phyloP scores from a whole-genome alignment of 2,329 filamentous ascomycete genomes.

The Xylogone sp. region DNA sequence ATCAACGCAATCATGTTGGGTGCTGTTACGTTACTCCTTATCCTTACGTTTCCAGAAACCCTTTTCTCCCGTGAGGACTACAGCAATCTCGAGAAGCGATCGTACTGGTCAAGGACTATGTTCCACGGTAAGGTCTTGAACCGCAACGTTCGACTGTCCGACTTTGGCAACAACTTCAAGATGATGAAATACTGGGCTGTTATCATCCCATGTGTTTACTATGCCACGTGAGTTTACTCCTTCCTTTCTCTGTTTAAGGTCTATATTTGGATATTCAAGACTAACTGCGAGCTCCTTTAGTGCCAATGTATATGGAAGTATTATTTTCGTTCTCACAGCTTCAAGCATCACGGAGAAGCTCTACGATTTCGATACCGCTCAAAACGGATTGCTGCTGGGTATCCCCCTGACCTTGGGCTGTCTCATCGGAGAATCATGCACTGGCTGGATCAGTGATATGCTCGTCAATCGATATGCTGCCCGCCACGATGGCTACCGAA shows the following conservation, averaged over 20 bases:
- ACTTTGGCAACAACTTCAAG: slow-evolving; percentile 5
- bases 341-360: slow-evolving; percentile 15
- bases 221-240: slow-evolving; percentile 12
- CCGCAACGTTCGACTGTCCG: not conserved
- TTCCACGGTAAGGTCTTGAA: slow-evolving; percentile 14
- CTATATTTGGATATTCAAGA: not conserved
- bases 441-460: slow-evolving; percentile 34
- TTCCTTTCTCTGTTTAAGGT: slow-evolving; percentile 19
- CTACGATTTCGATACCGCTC: slow-evolving; percentile 40
- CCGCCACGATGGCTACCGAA: slow-evolving; percentile 15
- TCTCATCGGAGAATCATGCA: slow-evolving; percentile 37
- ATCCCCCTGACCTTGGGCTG: slow-evolving; percentile 22
- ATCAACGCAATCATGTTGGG: slow-evolving; percentile 36
- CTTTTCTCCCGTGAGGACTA: slow-evolving; percentile 36
- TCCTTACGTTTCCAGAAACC: slow-evolving; percentile 53
- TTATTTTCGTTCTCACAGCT: slow-evolving; percentile 21
- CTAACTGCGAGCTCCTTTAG: slow-evolving; percentile 16
- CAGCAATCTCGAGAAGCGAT: not conserved
- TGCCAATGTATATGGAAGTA: slow-evolving; percentile 16
- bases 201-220: slow-evolving; percentile 8
- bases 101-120: slow-evolving; percentile 7
- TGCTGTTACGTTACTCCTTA: slow-evolving; percentile 42
- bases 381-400: slow-evolving; percentile 38
- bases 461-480: slow-evolving; percentile 23
- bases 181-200: slow-evolving; percentile 10